These are phyloP conservation scores for Skeletonema tropicum DNA, from an alignment of 108 stramenopile species.

Conservation along the genomic window DNA sequence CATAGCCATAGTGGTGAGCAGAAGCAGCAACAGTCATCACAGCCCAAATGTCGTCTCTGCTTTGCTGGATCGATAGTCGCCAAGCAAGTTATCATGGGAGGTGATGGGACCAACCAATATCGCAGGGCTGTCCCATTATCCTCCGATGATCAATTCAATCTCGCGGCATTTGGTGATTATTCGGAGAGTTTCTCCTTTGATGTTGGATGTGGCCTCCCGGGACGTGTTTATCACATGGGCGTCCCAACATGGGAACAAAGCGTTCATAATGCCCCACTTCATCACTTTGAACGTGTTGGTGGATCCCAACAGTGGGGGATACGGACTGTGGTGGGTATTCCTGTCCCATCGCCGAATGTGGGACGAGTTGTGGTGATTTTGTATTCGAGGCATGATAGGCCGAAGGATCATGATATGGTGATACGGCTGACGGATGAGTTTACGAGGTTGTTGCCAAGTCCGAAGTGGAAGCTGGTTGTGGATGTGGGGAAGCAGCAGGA, in stretches of 20 bases:
- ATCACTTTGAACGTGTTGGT: slow-evolving; percentile 84
- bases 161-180: slow-evolving; percentile 86
- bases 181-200: slow-evolving; percentile 88
- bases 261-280: slow-evolving; percentile 79
- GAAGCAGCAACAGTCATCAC: neutral
- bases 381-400: slow-evolving; percentile 78
- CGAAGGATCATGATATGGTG: slow-evolving; percentile 79
- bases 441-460: slow-evolving; percentile 74
- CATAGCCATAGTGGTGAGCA: neutral
- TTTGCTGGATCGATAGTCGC: slow-evolving; percentile 85
- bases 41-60: slow-evolving; percentile 77
- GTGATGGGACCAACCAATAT: slow-evolving; percentile 36
- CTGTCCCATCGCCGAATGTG: slow-evolving; percentile 80
- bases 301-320: slow-evolving; percentile 88
- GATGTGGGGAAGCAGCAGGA: slow-evolving; percentile 61
- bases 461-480: slow-evolving; percentile 90
- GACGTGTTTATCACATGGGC: slow-evolving; percentile 80
- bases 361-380: slow-evolving; percentile 81
- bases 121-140: slow-evolving; percentile 44
- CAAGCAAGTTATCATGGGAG: slow-evolving; percentile 37
- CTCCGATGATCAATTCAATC: slow-evolving; percentile 67
- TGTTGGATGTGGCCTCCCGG: slow-evolving; percentile 84
- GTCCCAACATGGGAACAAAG: slow-evolving; percentile 87
- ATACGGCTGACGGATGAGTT: slow-evolving; percentile 73
- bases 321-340: slow-evolving; percentile 83